Evolutionary conservation across 1,139 yeast species (phyloP), one percentile per base, ranked within the genome.

Genomic region (Candida sanyaensis): DNA sequence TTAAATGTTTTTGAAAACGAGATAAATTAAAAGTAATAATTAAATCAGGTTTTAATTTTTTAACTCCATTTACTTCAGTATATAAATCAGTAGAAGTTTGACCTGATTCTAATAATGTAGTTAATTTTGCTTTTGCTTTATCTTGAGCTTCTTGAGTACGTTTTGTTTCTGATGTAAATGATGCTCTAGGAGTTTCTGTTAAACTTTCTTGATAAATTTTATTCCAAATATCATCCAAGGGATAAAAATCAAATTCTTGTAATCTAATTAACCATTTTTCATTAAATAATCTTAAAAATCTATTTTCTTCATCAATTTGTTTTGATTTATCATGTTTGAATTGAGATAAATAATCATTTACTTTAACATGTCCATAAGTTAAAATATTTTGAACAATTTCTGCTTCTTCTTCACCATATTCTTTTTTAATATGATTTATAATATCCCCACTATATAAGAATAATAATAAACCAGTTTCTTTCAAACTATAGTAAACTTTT

Each of bases 371-470:
- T 80, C 98, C 70, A 75, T 75, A 44, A 74, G 78, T 58, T 75
- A 72, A 57, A 43, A 91, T 72, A 58, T 87, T 89, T 58, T 88
- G 91, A n/a, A 88, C 73, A 34, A 90, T 80, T 52, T 85, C 85
- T 0, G 92, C 88, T 28, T 80, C 71, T 11, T 71, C 72, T 27
- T 75, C 75, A n/a, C 75, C 78, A 48, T 71, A 69, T 11, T 51
- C 46, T 8, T 55, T 49, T 47, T 76, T 75, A 37, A 87, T 77
- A 47, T 76, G 75, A 40, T 79, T 68, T 34, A 89, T 74, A 51
- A 91, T 83, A 45, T 88, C 88, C 30, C 96, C 97, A 33, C 92
- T 77, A 65, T 90, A 88, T 30, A 91, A 63, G 46, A 89, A 71
- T 46, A 80, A 65, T 55, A 83, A 73, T 23, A 86, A 69, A 6